A percentile compares a stretch with the other conserved stretches of the same genome.
Conservation (phyloP, 768 basidiomycete species). For the Amylocystis lapponica region DNA sequence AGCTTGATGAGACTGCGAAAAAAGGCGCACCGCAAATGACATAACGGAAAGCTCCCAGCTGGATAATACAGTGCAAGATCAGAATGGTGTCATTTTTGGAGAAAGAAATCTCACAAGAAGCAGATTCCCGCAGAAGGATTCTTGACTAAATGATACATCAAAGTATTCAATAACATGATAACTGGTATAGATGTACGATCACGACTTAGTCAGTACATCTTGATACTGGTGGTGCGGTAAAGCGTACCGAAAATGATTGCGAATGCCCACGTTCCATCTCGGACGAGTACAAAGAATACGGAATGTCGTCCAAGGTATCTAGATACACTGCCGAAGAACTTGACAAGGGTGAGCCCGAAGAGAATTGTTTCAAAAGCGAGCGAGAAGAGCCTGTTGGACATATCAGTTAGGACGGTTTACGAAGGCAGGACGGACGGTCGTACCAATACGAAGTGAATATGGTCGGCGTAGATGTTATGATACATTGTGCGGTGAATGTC, state of each 20-base stretch:
- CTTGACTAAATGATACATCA: constrained; percentile 13
- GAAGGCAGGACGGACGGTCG: no score
- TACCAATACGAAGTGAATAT: constrained; percentile 6
- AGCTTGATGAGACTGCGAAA: neutral
- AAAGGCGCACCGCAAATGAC: constrained; percentile 6
- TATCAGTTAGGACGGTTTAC: neutral
- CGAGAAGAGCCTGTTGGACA: constrained; percentile 2
- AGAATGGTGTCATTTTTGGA: neutral
- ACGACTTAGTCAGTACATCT: neutral
- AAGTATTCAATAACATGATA: constrained; percentile 14
- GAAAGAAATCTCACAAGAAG: constrained; percentile 7
- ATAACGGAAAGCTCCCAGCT: constrained; percentile 12
- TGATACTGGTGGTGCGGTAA: neutral
- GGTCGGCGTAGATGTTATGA: constrained; percentile 5
- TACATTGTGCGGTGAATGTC: constrained; percentile 5
- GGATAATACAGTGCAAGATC: neutral
- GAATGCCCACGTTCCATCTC: constrained; percentile 12
- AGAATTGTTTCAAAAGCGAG: constrained; percentile 10
- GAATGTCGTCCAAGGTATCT: neutral
- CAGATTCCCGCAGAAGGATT: constrained; percentile 12
- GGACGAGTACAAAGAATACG: neutral
- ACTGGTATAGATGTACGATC: neutral
- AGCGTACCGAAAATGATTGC: constrained; percentile 9
- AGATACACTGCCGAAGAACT: neutral
- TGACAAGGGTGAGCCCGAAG: constrained; percentile 7